A percentile compares a stretch with the other conserved stretches of the same genome.
Conservation (phyloP, 2,329 filamentous ascomycete species). For the Penicillium verrucosum region DNA sequence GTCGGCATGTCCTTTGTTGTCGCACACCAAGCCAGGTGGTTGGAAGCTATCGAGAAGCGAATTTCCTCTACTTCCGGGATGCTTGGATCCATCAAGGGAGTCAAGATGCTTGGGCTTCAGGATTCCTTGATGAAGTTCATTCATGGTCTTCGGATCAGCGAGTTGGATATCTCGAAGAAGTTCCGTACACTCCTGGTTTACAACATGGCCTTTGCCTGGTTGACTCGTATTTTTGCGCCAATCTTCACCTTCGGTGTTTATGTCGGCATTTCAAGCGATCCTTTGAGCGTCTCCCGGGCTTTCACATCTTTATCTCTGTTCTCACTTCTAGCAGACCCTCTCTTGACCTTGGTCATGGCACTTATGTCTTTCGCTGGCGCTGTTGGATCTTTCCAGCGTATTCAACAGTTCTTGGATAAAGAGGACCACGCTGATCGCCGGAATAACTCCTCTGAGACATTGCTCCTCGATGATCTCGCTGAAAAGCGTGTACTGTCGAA, state of each 20-base stretch:
- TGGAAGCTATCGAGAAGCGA: slow-evolving; percentile 50
- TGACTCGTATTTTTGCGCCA: slow-evolving; percentile 43
- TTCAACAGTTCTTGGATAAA: slow-evolving; percentile 46
- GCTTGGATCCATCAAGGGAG: slow-evolving; percentile 50
- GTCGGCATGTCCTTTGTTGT: slow-evolving; percentile 39
- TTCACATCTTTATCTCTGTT: slow-evolving; percentile 51
- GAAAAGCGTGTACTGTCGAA: slow-evolving; percentile 20
- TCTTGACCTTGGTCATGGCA: slow-evolving; percentile 47
- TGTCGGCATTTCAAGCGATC: slow-evolving; percentile 39
- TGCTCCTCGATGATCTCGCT: slow-evolving; percentile 19
- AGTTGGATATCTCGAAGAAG: slow-evolving; percentile 41
- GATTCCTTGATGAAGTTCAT: slow-evolving; percentile 40
- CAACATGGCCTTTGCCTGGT: slow-evolving; percentile 42
- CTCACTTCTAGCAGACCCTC: slow-evolving; percentile 46
- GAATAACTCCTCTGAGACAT: slow-evolving; percentile 7
- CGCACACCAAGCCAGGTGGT: slow-evolving; percentile 46
- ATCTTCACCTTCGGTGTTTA: slow-evolving; percentile 48
- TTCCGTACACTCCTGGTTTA: slow-evolving; percentile 44
- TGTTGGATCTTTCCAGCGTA: slow-evolving; percentile 47
- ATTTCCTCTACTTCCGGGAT: slow-evolving; percentile 50
- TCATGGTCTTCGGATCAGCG: slow-evolving; percentile 40
- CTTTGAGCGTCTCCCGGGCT: slow-evolving; percentile 42
- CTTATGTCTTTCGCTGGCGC: slow-evolving; percentile 45
- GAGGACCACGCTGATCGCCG: slow-evolving; percentile 30
- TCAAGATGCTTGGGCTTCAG: slow-evolving; percentile 51